phyloP scores from a whole-genome alignment of 305 asterid genomes.

The Coffea humblotiana region DNA sequence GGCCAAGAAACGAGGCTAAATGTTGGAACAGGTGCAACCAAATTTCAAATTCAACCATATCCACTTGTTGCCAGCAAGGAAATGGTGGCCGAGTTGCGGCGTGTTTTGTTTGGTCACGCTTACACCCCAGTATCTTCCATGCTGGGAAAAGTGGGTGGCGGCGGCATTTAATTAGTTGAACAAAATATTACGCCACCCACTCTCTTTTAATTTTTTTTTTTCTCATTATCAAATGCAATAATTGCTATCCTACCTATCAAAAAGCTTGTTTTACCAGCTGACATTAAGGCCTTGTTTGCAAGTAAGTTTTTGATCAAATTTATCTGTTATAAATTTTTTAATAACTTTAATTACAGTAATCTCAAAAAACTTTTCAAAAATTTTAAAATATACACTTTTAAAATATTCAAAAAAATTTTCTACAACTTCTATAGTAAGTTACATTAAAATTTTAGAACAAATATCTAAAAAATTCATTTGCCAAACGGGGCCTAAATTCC shows the following conservation, averaged over 20 bases:
- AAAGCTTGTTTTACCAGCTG: neutral
- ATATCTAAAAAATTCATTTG: no score
- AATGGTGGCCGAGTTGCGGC: neutral
- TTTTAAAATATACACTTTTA: no score
- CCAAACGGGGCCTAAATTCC: no score
- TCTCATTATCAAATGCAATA: neutral
- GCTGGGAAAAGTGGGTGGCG: no score
- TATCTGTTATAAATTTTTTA: no score
- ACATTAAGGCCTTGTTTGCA: neutral
- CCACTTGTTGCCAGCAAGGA: slow-evolving; percentile 11
- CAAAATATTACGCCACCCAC: neutral
- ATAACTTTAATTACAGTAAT: no score
- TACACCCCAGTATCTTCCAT: neutral
- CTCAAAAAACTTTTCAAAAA: no score
- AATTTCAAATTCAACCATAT: neutral
- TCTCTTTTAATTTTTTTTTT: no score
- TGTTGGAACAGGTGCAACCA: slow-evolving; percentile 4
- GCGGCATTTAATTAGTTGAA: neutral
- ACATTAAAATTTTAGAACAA: no score
- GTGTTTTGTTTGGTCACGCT: slow-evolving; percentile 1
- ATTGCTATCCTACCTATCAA: neutral
- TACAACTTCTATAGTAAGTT: no score
- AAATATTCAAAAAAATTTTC: no score
- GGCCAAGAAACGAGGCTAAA: neutral
- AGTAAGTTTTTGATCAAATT: no score